Evolutionary conservation across 1,139 yeast species (phyloP).

Genomic region (Diutina ranongensis): DNA sequence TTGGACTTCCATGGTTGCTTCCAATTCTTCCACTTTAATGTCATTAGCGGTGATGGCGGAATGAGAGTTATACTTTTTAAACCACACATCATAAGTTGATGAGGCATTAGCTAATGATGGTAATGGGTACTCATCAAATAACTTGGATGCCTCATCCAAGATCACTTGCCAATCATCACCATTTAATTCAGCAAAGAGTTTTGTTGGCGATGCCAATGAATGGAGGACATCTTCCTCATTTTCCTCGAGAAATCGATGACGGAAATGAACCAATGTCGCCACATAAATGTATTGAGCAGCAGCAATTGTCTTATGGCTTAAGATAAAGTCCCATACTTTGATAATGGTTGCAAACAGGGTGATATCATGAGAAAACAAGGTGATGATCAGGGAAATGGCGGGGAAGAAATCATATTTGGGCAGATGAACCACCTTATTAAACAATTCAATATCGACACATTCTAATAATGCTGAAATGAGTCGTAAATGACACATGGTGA

Average conservation of each 20-base stretch:
- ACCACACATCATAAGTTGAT: constrained; percentile 25
- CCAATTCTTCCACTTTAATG: constrained; percentile 1
- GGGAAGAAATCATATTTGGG: constrained; percentile 37
- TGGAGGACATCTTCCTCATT: constrained; percentile 35
- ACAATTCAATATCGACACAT: constrained; percentile 29
- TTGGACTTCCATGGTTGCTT: constrained; percentile 16
- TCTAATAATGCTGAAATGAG: constrained; percentile 54
- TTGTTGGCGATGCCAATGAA: constrained; percentile 24
- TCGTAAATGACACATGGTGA: constrained; percentile 53
- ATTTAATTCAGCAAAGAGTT: constrained; percentile 17
- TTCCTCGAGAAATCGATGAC: constrained; percentile 15
- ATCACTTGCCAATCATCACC: constrained; percentile 26
- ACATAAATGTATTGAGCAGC: constrained; percentile 45
- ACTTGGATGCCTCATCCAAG: constrained; percentile 21
- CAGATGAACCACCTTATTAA: constrained; percentile 19
- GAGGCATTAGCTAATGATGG: constrained; percentile 15
- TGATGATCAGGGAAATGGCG: constrained; percentile 65
- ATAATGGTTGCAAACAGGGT: constrained; percentile 37
- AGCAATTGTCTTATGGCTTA: constrained; percentile 35
- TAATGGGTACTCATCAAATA: constrained; percentile 21
- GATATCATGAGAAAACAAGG: constrained; percentile 71
- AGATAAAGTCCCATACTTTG: constrained; percentile 50
- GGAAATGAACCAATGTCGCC: constrained; percentile 32
- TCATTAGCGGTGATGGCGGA: constrained; percentile 15
- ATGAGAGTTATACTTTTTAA: constrained; percentile 17